Evolutionary conservation across 1,139 yeast genomes (phyloP).

Genomic region (Kodamaea sp.): DNA sequence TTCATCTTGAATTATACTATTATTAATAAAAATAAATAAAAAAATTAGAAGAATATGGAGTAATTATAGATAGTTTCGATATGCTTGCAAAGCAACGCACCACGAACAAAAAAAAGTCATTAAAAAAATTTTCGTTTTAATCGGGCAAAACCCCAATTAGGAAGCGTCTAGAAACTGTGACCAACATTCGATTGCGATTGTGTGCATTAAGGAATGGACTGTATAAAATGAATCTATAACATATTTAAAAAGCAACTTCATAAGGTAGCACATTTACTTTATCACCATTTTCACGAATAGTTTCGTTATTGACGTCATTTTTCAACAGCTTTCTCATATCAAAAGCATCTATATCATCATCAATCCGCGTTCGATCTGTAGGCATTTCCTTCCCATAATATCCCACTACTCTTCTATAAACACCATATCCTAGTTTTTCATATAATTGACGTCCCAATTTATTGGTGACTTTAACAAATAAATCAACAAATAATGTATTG

Average conservation of each 20-base stretch:
- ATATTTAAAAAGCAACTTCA: slow-evolving; percentile 47
- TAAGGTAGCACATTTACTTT: slow-evolving; percentile 57
- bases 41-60: neutral
- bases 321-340: slow-evolving; percentile 73
- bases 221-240: neutral
- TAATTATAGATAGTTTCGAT: neutral
- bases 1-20: slow-evolving; percentile 3
- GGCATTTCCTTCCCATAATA: slow-evolving; percentile 64
- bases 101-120: slow-evolving; percentile 5
- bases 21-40: neutral
- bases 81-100: neutral
- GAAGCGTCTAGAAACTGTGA: neutral
- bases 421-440: slow-evolving; percentile 80
- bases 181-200: neutral
- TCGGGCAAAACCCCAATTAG: neutral
- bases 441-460: slow-evolving; percentile 74
- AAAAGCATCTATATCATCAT: slow-evolving; percentile 81
- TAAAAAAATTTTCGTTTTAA: slow-evolving; percentile 1
- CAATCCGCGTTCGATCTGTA: slow-evolving; percentile 39
- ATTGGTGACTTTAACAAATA: slow-evolving; percentile 87
- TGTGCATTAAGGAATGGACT: neutral
- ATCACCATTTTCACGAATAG: slow-evolving; percentile 58
- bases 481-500: slow-evolving; percentile 78
- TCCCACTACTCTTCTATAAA: slow-evolving; percentile 84
- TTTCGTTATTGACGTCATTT: slow-evolving; percentile 47